Percentiles rank a stretch among this genome's conserved stretches.
Conservation (phyloP, 176 grass and related monocot species). For the Musa beccarii region DNA sequence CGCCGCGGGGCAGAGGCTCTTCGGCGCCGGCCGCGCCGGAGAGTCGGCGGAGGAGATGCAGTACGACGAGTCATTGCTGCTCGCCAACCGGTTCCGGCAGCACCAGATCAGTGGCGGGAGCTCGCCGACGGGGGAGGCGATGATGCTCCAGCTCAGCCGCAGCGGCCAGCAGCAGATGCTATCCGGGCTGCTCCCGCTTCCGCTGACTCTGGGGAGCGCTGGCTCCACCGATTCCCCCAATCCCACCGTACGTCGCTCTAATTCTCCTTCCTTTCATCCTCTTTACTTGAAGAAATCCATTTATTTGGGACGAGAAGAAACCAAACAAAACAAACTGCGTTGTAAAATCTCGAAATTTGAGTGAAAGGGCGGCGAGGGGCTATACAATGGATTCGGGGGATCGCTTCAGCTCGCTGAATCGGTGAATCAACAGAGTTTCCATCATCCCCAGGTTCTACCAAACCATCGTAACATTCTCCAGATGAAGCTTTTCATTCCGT, state of each 20-base stretch:
- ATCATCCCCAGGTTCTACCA: conserved; percentile 42
- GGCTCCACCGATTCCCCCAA: conserved; percentile 46
- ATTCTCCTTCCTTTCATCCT: background rate
- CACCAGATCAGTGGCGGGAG: conserved; percentile 67
- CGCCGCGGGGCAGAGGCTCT: conserved; percentile 12
- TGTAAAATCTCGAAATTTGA: conserved; percentile 4
- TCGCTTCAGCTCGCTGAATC: conserved; percentile 32
- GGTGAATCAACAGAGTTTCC: conserved; percentile 43
- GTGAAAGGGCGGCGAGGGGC: conserved; percentile 29
- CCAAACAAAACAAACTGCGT: background rate
- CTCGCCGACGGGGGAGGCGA: conserved; percentile 33
- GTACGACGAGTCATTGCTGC: conserved; percentile 51
- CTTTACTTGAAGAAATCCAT: background rate
- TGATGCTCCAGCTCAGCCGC: conserved; percentile 55
- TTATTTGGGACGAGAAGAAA: background rate
- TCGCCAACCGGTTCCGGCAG: conserved; percentile 51
- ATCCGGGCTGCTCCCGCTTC: conserved; percentile 5
- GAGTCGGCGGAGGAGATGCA: conserved; percentile 2
- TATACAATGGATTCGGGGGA: conserved; percentile 44
- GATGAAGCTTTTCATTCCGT: conserved; percentile 13
- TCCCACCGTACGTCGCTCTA: conserved; percentile 34
- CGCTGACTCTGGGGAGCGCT: conserved; percentile 17
- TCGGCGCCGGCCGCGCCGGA: background rate
- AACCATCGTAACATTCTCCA: background rate
- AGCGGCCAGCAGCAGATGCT: conserved; percentile 39